Conservation (phyloP, 192 early-diverging fungal genomes). For the Gigaspora rosea region DNA sequence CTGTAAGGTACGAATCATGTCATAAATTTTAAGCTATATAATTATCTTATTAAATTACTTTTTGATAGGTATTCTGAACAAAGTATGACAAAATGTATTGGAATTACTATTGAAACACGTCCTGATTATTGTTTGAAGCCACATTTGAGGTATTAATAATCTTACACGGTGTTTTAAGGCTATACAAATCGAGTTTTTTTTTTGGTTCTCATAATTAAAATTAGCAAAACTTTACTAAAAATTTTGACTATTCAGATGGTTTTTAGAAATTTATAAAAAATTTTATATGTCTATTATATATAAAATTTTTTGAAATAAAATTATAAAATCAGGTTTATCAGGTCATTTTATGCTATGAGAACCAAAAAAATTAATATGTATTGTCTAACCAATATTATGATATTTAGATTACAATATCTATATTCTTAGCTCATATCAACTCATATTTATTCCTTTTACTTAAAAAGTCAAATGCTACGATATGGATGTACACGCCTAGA, state of each 20-base stretch:
- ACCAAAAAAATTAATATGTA: neutral
- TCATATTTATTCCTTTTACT: neutral
- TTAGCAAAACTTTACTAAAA: too few species aligned
- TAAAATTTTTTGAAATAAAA: too few species aligned
- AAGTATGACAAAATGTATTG: slow-evolving; percentile 95
- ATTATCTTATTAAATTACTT: too few species aligned
- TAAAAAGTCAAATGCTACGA: slow-evolving; percentile 87
- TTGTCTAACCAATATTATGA: neutral
- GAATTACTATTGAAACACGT: slow-evolving; percentile 98
- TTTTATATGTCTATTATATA: too few species aligned
- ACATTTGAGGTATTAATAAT: slow-evolving; percentile 63
- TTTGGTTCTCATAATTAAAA: too few species aligned
- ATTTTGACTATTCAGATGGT: too few species aligned
- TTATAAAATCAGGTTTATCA: too few species aligned
- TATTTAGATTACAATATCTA: neutral
- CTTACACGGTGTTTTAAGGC: too few species aligned
- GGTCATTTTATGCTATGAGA: too few species aligned
- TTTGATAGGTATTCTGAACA: slow-evolving; percentile 83
- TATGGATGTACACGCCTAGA: slow-evolving; percentile 99
- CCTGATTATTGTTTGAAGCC: slow-evolving; percentile 99
- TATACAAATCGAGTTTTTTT: too few species aligned
- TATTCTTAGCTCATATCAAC: neutral
- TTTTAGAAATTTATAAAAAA: too few species aligned
- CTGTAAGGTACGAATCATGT: slow-evolving; percentile 68
- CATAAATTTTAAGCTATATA: too few species aligned